Base-by-base conservation (phyloP, 257 asterid genomes). In the Lavandula angustifolia region DNA sequence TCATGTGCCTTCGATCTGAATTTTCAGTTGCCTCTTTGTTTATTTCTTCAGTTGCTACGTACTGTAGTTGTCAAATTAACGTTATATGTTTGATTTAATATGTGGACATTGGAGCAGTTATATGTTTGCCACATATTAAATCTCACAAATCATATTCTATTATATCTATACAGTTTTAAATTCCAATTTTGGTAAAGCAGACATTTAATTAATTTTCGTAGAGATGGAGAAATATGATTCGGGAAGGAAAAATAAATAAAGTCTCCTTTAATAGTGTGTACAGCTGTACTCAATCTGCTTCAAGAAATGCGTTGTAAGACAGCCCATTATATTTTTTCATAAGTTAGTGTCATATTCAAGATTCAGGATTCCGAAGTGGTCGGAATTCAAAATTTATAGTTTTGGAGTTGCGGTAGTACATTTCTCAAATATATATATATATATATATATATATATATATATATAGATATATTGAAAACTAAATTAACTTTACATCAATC, bases 1-100 rank as follows among this genome's bases (percentile, higher is more conserved):
- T 63, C 81, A 68, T 72, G 78, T 68, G 74, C 78, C 37, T 68
- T 72, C 56, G 58, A 73, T 49, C 60, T 66, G 64, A 48, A 50
- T 47, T 53, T 41, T 27, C 71, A 53, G 40, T 59, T 34, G 37
- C 58, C 33, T 38, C 33, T 35, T 69, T 42, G 27, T 43, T 51
- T n/a, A 51, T 33, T 44, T 38, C 5, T 10, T 50, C 50, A 34
- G 13, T 4, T 55, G 44, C 54, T 52, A 43, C n/a, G n/a, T n/a
- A n/a, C 53, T 57, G 34, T 60, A 60, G 43, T 53, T 69, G 49
- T 75, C 60, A 33, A 72, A 48, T 42, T 62, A 53, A 35, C 40
- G 29, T 1, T 12, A 4, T 44, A 2, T 44, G 4, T 12, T 6
- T 37, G 42, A 6, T 6, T 42, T 52, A 2, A 13, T 56, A 11